Base-by-base conservation (phyloP, 352 stramenopile genomes). In the Phytophthora palmivora region DNA sequence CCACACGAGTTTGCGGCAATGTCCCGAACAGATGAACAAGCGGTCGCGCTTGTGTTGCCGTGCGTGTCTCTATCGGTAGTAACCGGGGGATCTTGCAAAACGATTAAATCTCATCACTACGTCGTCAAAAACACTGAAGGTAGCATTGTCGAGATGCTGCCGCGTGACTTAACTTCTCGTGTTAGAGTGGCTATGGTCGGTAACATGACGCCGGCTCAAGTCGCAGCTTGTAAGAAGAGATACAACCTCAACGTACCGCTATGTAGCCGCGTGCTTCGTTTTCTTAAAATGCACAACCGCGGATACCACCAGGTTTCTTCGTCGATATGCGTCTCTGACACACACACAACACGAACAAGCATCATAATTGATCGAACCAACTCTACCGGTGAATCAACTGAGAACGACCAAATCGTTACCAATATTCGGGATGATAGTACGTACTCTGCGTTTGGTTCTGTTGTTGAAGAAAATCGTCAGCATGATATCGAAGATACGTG, bases 71-170 rank as follows among this genome's bases (percentile, higher is more conserved):
- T 63, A 2, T 51, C 55, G 8, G 18, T 54, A 1, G 55, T 63
- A 0, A 57, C 36, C 16, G 56, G 46, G 0, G 56, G 56, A 3
- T 0, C 37, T 0, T 64, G 38, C 8, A 10, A 28, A 22, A 58
- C 39, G 0, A 65, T 65, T 6, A 50, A 45, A 4, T 53, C 57
- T 1, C 57, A 65, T 14, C 57, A 65, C 12, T 65, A 65, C 22
- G 32, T 65, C 0, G 46, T 58, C 2, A 10, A 34, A 2, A 65
- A 65, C 4, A 65, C 57, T 1, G 57, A 65, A 15, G 39, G 67
- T 0, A 51, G 61, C 0, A 59, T 57, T 18, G 49, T 28, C 3
- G 21, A 56, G 0, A 54, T 53, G 46, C 18, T 72, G 4, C 56
- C 50, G 0, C 57, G 45, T 0, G 30, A 64, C 52, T 1, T 39